Evolutionary conservation across 345 rosid genomes (phyloP).

Genomic region (Hirschfeldia incana): DNA sequence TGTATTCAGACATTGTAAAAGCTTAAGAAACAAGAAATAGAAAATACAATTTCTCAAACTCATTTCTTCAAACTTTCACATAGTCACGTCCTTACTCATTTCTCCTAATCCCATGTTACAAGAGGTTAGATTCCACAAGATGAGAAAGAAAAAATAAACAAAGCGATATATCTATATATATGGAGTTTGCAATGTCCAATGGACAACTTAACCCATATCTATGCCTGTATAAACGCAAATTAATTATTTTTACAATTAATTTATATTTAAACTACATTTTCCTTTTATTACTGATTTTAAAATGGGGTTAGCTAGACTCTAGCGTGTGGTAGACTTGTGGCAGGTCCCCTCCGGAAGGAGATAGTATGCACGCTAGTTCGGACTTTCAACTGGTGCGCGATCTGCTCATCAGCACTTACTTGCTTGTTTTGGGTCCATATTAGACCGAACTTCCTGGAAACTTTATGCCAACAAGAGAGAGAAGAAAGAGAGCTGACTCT

Average conservation of each 20-base stretch:
- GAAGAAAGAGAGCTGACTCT: not conserved
- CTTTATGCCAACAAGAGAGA: not conserved
- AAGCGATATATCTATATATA: not conserved
- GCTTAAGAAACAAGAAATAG: too few relatives aligned
- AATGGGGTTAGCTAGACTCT: not conserved
- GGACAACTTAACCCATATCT: not conserved
- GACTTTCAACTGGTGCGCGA: not conserved
- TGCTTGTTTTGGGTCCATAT: not conserved
- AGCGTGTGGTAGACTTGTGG: conserved; percentile 2
- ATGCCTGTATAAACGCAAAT: not conserved
- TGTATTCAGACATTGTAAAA: too few relatives aligned
- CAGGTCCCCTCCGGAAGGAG: not conserved
- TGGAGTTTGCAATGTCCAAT: not conserved
- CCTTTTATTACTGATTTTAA: not conserved
- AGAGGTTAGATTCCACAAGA: conserved; percentile 11
- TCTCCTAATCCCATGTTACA: conserved; percentile 12
- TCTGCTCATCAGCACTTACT: not conserved
- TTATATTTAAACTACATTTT: not conserved
- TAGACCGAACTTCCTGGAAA: not conserved
- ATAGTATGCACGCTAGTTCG: not conserved
- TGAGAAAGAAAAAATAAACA: not conserved
- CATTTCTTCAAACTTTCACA: too few relatives aligned
- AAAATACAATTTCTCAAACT: too few relatives aligned
- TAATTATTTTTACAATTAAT: not conserved
- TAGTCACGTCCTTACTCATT: conserved; percentile 19